phyloP scores from a whole-genome alignment of 148 eudicot genomes.

The Rhododendron vialii region DNA sequence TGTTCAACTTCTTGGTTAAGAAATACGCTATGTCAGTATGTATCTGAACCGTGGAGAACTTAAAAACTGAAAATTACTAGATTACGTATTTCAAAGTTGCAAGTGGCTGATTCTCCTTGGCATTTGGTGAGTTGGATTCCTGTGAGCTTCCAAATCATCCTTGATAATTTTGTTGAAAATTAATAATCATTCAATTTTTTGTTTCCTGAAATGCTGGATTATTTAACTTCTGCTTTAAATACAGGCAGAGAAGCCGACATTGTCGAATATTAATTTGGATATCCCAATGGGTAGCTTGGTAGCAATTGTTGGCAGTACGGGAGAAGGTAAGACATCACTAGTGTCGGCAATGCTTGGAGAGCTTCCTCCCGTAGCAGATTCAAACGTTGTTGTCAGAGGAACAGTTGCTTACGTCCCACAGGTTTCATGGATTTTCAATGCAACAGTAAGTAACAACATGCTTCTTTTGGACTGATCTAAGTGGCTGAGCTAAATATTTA shows the following conservation, averaged over 20 bases:
- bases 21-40: background rate
- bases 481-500: background rate
- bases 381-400: constrained; percentile 73
- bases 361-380: constrained; percentile 61
- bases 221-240: constrained; percentile 8
- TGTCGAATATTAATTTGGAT: constrained; percentile 73
- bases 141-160: background rate
- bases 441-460: constrained; percentile 59
- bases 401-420: constrained; percentile 87
- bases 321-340: constrained; percentile 96
- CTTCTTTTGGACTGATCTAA: background rate
- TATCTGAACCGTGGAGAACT: background rate
- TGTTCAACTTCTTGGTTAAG: background rate
- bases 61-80: background rate
- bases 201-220: background rate
- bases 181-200: background rate
- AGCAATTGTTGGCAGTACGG: constrained; percentile 90
- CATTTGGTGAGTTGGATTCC: background rate
- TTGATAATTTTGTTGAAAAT: background rate
- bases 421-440: constrained; percentile 99
- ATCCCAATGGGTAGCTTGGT: constrained; percentile 82
- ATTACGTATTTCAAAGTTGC: background rate
- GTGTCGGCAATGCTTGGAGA: constrained; percentile 98
- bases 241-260: constrained; percentile 76
- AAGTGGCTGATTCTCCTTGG: background rate